Evolutionary conservation across 148 eudicot genomes (phyloP), one percentile per base, ranked within the genome.

Genomic region (Nepenthes mirabilis): DNA sequence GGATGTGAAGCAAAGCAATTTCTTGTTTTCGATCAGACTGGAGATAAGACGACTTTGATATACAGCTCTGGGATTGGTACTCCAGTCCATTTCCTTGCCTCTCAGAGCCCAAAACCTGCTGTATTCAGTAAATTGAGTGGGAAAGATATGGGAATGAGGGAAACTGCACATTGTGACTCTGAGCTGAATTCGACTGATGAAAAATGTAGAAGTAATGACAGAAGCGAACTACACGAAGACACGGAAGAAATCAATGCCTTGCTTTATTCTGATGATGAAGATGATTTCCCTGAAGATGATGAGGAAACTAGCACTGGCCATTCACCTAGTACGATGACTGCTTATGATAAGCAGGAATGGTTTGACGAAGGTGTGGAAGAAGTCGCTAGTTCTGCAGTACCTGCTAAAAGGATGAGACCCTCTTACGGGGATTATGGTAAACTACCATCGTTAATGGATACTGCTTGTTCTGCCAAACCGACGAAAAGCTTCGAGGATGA

Each of bases 11-110:
- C 66, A 36, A 93, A 88, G 76, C 83, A 73, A 61, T 93, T 86
- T 69, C 83, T 93, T 55, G 91, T 93, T 43, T 93, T 93, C 70
- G 98, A 93, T 78, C 95, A 83, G 58, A 83, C 91, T 6, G 89
- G 87, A 55, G 77, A 82, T 68, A 77, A 86, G 64, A 93, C 96
- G 7, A 93, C 96, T 14, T 52, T 88, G 67, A 72, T 93, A 23
- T 76, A 74, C 45, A 80, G 81, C 65, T 75, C 83, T 23, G 83
- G 77, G 60, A 67, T 77, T 48, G 74, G 72, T 32, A 55, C 80
- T 47, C 67, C 83, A 14, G 63, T 68, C 52, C 80, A 66, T 43
- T 70, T 59, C 52, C 69, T 61, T 35, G 63, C 66, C 52, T 54
- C 78, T 32, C 70, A 69, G 79, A 68, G 8, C 60, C 73, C 76